Evolutionary conservation across 805 yeast genomes (phyloP), one percentile per base, ranked within the genome.

Genomic region (Metschnikowia gelsemii): DNA sequence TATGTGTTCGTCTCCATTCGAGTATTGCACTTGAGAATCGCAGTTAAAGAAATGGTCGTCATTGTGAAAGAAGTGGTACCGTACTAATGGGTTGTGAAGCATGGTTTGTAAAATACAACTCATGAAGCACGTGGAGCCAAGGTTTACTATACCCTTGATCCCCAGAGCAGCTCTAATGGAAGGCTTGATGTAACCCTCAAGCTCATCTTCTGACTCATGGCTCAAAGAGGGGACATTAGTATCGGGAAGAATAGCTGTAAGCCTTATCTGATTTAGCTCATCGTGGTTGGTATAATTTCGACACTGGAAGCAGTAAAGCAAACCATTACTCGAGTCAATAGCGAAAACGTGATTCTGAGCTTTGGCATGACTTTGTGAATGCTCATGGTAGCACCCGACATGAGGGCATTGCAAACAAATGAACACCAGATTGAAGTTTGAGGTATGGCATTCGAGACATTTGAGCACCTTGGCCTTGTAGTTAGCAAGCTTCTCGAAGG

Each of bases 41-140:
- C 88, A 80, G 50, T 77, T 65, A 53, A 72, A 73, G 43, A 56
- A 67, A 63, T 88, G 96, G 26, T 75, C 72, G 31, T 90, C 95
- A 19, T 63, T 65, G 49, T 81, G 72, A 59, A 93, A 72, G 54
- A 87, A 89, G 49, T 82, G 83, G 54, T 81, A 78, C 44, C 91
- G 76, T 31, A 93, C 76, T 43, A 87, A 72, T 5, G 99, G 98
- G 57, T 93, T 93, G 61, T 93, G 99, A 31, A 93, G 70, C 38
- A 91, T 65, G 0, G 95, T 79, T 66, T 93, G 99, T 29, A 93
- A 64, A n/a, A 90, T 80, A 26, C 91, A 84, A 52, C 96, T 86
- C 87, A 93, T 91, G 66, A 88, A 93, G 67, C 99, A 93, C 0
- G 99, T 93, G 0, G 99, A 86, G 0, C 99, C 99, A 82, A 91